Evolutionary conservation across 2,329 filamentous ascomycete genomes (phyloP), one percentile per base, ranked within the genome.

Genomic region (Shiraia sp.): DNA sequence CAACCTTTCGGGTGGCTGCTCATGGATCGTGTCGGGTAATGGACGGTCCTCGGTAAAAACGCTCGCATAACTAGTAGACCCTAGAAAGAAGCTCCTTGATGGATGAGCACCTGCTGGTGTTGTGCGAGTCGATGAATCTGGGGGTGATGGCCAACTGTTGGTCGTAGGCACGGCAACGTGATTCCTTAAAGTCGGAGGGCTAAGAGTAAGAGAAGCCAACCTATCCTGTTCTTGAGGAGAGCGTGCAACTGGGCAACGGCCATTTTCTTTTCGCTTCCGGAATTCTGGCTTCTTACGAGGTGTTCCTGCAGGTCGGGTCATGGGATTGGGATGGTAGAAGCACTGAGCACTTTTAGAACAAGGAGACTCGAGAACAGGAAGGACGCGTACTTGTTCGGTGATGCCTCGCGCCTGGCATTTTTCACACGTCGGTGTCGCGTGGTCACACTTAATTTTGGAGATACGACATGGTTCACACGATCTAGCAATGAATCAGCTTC

Each of bases 381-480:
- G 25, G 7, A 12, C 3, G 10, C 17, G 26, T 30, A 65, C 61
- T 65, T 63, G 63, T 10, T 64, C 64, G 15, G 47, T 47, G 12
- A 68, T 61, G 12, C 65, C 63, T 32, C 65, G 63, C 15, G 52
- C 43, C 35, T 58, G 50, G 34, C 65, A 69, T 36, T 66, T 69
- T 29, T 55, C 48, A 42, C 65, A 69, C n/a, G 51, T 65, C 4
- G 65, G 65, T 13, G 54, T 59, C 27, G 56, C 48, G 39, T 69
- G 65, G 41, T 68, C 65, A 49, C 65, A 69, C 35, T 58, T 53
- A 34, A 66, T 61, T 40, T 69, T 69, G 3, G 63, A 65, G 23
- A 65, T 59, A 24, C 60, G 61, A 51, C 64, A 70, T 46, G 64
- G 68, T 36, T 65, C 67, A 45, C 62, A 68, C 10, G 63, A 63